Conservation (phyloP, 2,329 filamentous ascomycete species). For the Fonsecaea pugnacius region DNA sequence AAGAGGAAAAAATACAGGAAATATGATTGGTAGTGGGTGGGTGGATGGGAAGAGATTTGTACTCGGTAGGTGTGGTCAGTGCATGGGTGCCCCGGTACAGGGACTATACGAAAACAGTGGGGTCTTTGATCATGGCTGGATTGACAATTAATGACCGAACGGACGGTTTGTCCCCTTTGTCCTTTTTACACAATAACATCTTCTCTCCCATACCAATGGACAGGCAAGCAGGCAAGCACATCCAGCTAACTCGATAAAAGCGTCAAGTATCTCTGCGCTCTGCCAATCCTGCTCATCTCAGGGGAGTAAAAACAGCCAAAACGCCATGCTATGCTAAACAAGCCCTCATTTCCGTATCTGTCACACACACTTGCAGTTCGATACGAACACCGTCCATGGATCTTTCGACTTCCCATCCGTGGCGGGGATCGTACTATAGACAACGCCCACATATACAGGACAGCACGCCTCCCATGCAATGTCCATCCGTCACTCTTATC, state of each 20-base stretch:
- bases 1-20: too few species aligned
- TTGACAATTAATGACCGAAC: background rate
- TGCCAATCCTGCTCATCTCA: conserved; percentile 3
- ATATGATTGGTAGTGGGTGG: too few species aligned
- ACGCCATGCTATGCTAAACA: conserved; percentile 35
- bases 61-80: too few species aligned
- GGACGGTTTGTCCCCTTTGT: background rate
- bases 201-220: background rate
- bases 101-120: conserved; percentile 32
- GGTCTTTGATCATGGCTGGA: background rate
- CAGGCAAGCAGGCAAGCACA: conserved; percentile 14
- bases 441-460: conserved; percentile 9
- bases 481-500: background rate
- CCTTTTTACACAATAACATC: background rate
- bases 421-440: background rate
- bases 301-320: conserved; percentile 12
- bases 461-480: background rate
- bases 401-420: background rate
- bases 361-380: background rate
- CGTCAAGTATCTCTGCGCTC: background rate
- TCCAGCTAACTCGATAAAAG: background rate
- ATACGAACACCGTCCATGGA: background rate
- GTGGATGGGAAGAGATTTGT: too few species aligned
- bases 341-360: conserved; percentile 3
- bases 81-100: conserved; percentile 38